These are phyloP conservation scores for Liriodendron chinense DNA, from an alignment of 164 flowering plant genomes.

Conservation along the genomic window DNA sequence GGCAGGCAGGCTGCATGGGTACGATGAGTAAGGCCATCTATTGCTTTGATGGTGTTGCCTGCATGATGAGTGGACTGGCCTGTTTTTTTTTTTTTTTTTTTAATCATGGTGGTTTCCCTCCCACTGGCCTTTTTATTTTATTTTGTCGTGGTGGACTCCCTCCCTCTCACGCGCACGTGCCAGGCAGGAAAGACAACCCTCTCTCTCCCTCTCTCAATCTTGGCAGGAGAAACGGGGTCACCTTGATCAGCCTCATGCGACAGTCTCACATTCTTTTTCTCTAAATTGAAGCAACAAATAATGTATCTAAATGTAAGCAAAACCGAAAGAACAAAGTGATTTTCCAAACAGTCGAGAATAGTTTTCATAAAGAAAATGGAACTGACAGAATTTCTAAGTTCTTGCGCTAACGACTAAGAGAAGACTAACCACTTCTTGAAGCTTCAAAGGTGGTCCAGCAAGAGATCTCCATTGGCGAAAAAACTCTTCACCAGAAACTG, in stretches of 20 bases:
- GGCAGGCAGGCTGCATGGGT: no score
- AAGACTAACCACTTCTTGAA: conserved; percentile 88
- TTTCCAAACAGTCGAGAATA: neutral
- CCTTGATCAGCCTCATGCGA: no score
- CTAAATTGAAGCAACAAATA: neutral
- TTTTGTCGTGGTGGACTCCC: no score
- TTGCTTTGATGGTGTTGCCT: neutral
- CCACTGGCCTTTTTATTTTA: no score
- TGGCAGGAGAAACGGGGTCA: no score
- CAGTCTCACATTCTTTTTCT: no score
- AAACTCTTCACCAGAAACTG: conserved; percentile 86
- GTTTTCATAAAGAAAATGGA: neutral
- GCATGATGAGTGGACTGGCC: neutral
- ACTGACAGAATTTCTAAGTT: neutral
- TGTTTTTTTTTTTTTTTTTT: neutral
- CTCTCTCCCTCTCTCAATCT: no score
- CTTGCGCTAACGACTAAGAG: neutral
- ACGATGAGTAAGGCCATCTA: no score
- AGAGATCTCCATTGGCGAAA: conserved; percentile 99
- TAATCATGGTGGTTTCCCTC: no score
- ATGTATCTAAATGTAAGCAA: neutral
- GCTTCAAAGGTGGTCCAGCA: conserved; percentile 96
- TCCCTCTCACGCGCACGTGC: neutral
- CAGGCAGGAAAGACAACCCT: neutral
- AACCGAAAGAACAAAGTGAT: neutral